Base-by-base conservation (phyloP, 2,329 filamentous ascomycete species). In the Pestalotiopsis sp. region DNA sequence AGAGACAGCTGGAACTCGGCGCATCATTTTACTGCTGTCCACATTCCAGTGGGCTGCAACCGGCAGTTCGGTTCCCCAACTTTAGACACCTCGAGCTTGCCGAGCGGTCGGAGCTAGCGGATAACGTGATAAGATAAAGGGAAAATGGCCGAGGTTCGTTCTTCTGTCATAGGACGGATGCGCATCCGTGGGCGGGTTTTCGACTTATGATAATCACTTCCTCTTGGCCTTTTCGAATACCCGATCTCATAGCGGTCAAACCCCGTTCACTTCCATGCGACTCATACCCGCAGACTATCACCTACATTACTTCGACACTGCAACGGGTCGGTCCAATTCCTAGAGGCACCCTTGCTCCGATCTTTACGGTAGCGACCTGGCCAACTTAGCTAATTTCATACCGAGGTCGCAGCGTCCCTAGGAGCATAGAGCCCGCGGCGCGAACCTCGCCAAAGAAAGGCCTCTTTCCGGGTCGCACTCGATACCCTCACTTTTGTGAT, bases 91-190 rank as follows among this genome's bases (percentile, higher is more conserved):
- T 25, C 7, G 49, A 57, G 65, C 65, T 67, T 67, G 56, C 65
- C 65, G 65, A 67, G 38, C 31, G 36, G 36, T 67, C 20, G 27
- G 52, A 56, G 31, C 52, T 59, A 61, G 23, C 23, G 52, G 20
- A 56, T 59, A 39, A 23, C 25, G 45, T 72, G 72, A 71, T 62
- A 66, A 70, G 68, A 69, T 70, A 66, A 39, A 59, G 66, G 61
- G 69, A 36, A 69, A 74, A 74, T 75, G 76, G 72, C 76, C 76
- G 76, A 77, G 76, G 76, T 77, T 70, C 72, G 58, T 61, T 61
- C 27, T 36, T 31, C n/a, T 52, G 45, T 52, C 45, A 52, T 52
- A 49, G 41, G 41, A 49, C n/a, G 41, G n/a, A 52, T 20, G 17
- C 7, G 31, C 27, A 38, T 52, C 45, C 45, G 45, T 17, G 45